Evolutionary conservation across 2,329 filamentous ascomycete genomes (phyloP), one percentile per base, ranked within the genome.

Genomic region (Ceratocystis diversiconidia): DNA sequence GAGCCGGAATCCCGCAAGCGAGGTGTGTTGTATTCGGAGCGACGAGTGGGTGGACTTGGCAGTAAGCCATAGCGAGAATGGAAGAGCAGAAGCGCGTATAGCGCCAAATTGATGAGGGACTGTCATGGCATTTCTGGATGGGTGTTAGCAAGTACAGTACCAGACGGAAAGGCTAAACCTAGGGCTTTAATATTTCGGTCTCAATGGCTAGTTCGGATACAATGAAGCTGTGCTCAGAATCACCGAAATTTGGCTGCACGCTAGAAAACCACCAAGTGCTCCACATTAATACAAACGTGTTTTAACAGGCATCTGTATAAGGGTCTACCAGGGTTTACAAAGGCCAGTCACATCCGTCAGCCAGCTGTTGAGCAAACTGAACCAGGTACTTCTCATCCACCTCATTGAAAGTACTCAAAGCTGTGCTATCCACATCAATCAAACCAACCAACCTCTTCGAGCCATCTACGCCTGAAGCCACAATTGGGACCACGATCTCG

Each of bases 401-500:
- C 67, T 83, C 79, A 69, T 89, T 84, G 69, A 92, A 92, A 0
- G 88, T 88, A 15, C 80, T 75, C 63, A 81, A 69, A 44, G 80
- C 82, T 0, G 85, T 83, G 72, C 89, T 92, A 73, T 94, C 89
- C 28, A 92, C 79, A 71, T 94, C 89, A 67, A 94, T 89, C 69
- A 92, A 88, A 1, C 85, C 88, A 25, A 88, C 85, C 5, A 87
- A 76, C 76, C 82, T 77, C 28, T 69, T 72, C 62, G 70, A 70
- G 28, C 71, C 73, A 55, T 71, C 70, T 63, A 70, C 63, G 3
- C 71, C 69, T 17, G 71, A 72, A 4, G 71, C 72, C 4, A 87
- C 69, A 68, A 92, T 81, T 1, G 89, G 89, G 61, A 92, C 89
- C 19, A 94, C 89, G 72, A 94, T 86, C 77, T 94, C 89, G 72